These are phyloP conservation scores for Leccinum griseonigrum DNA, from an alignment of 1,284 basidiomycete species.

Conservation along the genomic window DNA sequence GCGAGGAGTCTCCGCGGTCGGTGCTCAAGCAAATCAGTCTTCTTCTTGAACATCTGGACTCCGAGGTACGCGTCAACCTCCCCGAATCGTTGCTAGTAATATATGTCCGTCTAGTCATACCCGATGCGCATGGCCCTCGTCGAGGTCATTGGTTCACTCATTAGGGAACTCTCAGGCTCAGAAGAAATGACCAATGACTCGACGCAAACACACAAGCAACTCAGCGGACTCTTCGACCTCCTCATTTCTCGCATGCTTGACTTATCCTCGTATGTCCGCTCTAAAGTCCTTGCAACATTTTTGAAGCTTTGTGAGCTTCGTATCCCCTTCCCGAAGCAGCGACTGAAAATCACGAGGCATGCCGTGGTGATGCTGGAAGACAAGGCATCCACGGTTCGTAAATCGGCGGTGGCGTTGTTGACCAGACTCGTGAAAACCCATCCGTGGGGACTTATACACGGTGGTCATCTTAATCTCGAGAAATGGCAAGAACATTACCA, in stretches of 20 bases:
- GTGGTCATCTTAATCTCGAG: conserved; percentile 72
- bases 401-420: conserved; percentile 79
- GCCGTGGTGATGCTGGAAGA: conserved; percentile 86
- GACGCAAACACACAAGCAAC: conserved; percentile 74
- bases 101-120: conserved; percentile 61
- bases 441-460: conserved; percentile 85
- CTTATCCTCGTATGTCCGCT: conserved; percentile 87
- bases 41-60: conserved; percentile 84
- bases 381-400: conserved; percentile 87
- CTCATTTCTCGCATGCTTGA: conserved; percentile 89
- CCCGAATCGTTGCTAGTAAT: not conserved
- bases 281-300: conserved; percentile 81
- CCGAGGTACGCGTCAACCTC: conserved; percentile 62
- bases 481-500: conserved; percentile 79
- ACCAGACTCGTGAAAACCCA: conserved; percentile 84
- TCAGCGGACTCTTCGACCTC: conserved; percentile 80
- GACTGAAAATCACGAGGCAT: conserved; percentile 72
- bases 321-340: conserved; percentile 85
- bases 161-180: conserved; percentile 69
- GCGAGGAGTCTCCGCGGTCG: conserved; percentile 81
- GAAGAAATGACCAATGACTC: conserved; percentile 48
- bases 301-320: conserved; percentile 67
- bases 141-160: conserved; percentile 81
- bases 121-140: conserved; percentile 94
- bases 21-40: conserved; percentile 91